phyloP scores from a whole-genome alignment of 129 eudicot genomes.

The Chrysanthemum lavandulifolium region DNA sequence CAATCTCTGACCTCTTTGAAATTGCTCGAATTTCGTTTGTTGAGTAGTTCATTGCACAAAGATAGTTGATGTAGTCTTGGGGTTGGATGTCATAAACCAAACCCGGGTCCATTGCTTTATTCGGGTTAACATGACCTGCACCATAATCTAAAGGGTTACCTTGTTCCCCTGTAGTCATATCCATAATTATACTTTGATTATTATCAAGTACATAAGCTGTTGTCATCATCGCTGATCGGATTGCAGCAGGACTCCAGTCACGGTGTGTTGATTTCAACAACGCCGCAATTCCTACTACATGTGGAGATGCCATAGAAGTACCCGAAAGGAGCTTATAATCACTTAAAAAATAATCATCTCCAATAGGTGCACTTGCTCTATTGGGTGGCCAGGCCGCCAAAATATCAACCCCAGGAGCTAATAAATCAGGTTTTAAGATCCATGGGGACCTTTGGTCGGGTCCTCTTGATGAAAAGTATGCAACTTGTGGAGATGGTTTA shows the following conservation, averaged over 20 bases:
- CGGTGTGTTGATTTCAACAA: slow-evolving; percentile 41
- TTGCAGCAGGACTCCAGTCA: slow-evolving; percentile 52
- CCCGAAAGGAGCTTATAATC: too few species aligned
- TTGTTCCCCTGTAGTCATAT: slow-evolving; percentile 24
- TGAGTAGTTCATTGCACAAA: slow-evolving; percentile 48
- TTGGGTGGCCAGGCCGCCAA: slow-evolving; percentile 58
- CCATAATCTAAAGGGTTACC: slow-evolving; percentile 47
- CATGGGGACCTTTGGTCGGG: slow-evolving; percentile 37
- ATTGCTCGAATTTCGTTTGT: slow-evolving; percentile 32
- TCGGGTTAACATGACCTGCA: slow-evolving; percentile 50
- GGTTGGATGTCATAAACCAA: slow-evolving; percentile 40
- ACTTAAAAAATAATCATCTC: slow-evolving; percentile 35
- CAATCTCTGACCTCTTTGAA: slow-evolving; percentile 26
- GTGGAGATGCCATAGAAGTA: slow-evolving; percentile 55
- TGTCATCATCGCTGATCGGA: slow-evolving; percentile 61
- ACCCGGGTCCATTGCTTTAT: slow-evolving; percentile 54
- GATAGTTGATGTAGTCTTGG: slow-evolving; percentile 42
- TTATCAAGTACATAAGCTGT: slow-evolving; percentile 41
- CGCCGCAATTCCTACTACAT: slow-evolving; percentile 44
- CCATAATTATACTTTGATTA: slow-evolving; percentile 26
- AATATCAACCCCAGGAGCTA: slow-evolving; percentile 44
- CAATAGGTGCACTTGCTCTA: slow-evolving; percentile 28
- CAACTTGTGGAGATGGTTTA: slow-evolving; percentile 47
- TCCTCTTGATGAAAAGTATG: slow-evolving; percentile 47
- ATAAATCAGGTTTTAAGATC: slow-evolving; percentile 49